A percentile compares a stretch with the other conserved stretches of the same genome.
Conservation (phyloP, 768 basidiomycete genomes). For the Auricularia cornea region DNA sequence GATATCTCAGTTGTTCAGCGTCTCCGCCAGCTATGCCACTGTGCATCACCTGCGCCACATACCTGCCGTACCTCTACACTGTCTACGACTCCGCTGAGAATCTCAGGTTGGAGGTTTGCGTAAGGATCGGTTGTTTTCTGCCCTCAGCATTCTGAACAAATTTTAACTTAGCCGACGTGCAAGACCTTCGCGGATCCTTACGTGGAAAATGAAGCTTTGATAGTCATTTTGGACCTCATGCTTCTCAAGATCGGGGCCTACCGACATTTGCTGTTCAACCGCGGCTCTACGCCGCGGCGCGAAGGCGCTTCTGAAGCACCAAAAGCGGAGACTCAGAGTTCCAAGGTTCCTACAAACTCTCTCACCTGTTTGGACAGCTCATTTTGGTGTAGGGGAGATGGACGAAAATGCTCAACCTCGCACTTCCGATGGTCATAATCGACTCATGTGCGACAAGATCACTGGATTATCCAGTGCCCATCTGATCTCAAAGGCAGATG, state of each 20-base stretch:
- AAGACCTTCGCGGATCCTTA: slow-evolving; percentile 71
- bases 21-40: slow-evolving; percentile 51
- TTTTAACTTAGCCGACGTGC: slow-evolving; percentile 33
- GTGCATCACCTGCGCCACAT: slow-evolving; percentile 65
- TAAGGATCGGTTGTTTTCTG: slow-evolving; percentile 18
- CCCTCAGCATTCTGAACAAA: slow-evolving; percentile 21
- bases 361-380: not conserved
- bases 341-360: not conserved
- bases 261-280: slow-evolving; percentile 73
- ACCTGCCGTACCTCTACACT: slow-evolving; percentile 66
- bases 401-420: not conserved
- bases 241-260: slow-evolving; percentile 76
- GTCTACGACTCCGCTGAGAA: slow-evolving; percentile 74
- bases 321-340: too few relatives aligned
- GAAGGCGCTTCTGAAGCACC: slow-evolving; percentile 16
- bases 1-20: not conserved
- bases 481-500: not conserved
- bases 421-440: not conserved
- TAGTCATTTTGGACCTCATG: slow-evolving; percentile 69
- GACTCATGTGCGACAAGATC: not conserved
- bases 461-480: not conserved
- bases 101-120: slow-evolving; percentile 76
- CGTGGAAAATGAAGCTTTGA: slow-evolving; percentile 73
- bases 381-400: not conserved
- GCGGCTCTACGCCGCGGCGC: slow-evolving; percentile 56